Evolutionary conservation across 768 basidiomycete species (phyloP).

Genomic region (Mycena capillaripes): DNA sequence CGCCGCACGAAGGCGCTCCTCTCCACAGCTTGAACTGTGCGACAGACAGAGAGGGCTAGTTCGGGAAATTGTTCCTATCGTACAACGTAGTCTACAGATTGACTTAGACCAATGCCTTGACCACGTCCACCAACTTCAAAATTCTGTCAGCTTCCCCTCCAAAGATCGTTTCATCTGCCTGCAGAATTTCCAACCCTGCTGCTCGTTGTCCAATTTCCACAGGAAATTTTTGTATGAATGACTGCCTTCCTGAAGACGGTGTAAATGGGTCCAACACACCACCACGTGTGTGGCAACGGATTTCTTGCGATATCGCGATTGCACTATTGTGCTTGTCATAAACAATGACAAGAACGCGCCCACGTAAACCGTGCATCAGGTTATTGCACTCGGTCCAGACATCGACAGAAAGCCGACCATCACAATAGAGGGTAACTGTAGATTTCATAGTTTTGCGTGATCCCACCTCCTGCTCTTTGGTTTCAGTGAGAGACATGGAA

Average conservation of each 20-base stretch:
- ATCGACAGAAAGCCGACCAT: not conserved
- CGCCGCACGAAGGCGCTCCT: too few relatives aligned
- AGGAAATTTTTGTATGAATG: not conserved
- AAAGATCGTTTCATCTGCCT: not conserved
- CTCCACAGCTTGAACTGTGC: too few relatives aligned
- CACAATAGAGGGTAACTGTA: not conserved
- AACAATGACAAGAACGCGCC: not conserved
- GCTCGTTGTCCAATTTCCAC: not conserved
- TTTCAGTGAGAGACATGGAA: not conserved
- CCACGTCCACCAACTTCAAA: not conserved
- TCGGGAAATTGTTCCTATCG: too few relatives aligned
- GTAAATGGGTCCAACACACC: not conserved
- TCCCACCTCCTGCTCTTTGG: not conserved
- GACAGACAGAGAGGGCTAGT: too few relatives aligned
- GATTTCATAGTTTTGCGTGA: not conserved
- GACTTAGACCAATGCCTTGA: not conserved
- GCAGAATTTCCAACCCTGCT: not conserved
- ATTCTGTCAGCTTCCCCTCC: not conserved
- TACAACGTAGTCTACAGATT: too few relatives aligned
- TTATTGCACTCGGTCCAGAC: not conserved
- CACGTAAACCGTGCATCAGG: not conserved
- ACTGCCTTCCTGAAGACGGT: not conserved
- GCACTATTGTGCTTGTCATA: not conserved
- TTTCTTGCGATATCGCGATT: not conserved
- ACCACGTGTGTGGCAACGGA: not conserved